Evolutionary conservation across 139 green algal species (phyloP), one percentile per base, ranked within the genome.

Genomic region (Tetradesmus lagerheimii): DNA sequence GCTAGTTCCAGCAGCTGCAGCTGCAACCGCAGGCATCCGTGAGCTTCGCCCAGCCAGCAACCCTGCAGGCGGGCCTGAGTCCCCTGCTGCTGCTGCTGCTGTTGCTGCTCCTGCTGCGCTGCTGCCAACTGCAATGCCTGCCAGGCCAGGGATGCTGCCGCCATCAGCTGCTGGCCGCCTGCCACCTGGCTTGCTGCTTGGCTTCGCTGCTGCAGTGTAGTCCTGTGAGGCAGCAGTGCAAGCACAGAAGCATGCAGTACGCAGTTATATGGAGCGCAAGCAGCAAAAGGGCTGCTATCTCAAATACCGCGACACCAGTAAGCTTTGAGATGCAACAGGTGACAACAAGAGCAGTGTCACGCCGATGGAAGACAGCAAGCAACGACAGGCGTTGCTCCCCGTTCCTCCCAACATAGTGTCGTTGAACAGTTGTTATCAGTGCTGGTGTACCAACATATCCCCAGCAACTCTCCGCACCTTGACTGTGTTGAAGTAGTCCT

Each of bases 401-500:
- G n/a, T n/a, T 50, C 43, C 43, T 50, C 5, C 43, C 43, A 50
- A 50, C 43, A 50, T 50, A n/a, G n/a, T n/a, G n/a, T n/a, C n/a
- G n/a, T n/a, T n/a, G n/a, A n/a, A n/a, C n/a, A n/a, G n/a, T n/a
- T n/a, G n/a, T n/a, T n/a, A n/a, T n/a, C n/a, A n/a, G n/a, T n/a
- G n/a, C n/a, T n/a, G n/a, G n/a, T n/a, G n/a, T n/a, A n/a, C 8
- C 62, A n/a, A 75, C 62, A 75, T 9, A 20, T 75, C 8, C 62
- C 9, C 23, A 29, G 25, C 8, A 12, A 29, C 23, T 12, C 23
- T 12, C 29, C 25, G 23, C 57, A 89, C 85, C 85, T 89, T 89
- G 43, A 67, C 77, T 27, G 41, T 43, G 29, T 29, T 35, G 31
- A 83, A 89, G 71, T 84, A 89, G 35, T 89, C 85, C 43, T 84